These are phyloP conservation scores for Flaveria linearis DNA, from an alignment of 129 eudicot genomes.

Conservation along the genomic window DNA sequence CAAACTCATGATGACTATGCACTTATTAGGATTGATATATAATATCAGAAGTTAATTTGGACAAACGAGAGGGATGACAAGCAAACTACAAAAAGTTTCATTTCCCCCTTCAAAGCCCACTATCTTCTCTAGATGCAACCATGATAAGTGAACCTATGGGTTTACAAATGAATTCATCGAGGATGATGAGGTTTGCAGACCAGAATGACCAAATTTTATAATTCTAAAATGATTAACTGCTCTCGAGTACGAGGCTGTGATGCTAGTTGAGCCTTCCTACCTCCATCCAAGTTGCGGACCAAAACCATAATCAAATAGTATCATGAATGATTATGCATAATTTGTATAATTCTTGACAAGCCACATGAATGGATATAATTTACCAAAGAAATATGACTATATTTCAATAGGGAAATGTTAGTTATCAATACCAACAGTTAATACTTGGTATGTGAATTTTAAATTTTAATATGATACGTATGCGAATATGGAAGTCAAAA, in stretches of 20 bases:
- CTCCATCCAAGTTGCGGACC: not conserved
- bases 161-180: not conserved
- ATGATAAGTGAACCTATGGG: too few species aligned
- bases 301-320: not conserved
- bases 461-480: not conserved
- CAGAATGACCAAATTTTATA: not conserved
- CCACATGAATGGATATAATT: not conserved
- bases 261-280: not conserved
- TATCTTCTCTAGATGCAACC: not conserved
- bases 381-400: not conserved
- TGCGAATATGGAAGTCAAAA: too few species aligned
- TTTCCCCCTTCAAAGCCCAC: not conserved
- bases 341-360: not conserved
- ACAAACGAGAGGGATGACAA: not conserved
- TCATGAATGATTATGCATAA: not conserved
- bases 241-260: not conserved
- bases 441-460: not conserved
- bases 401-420: not conserved
- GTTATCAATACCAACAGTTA: not conserved
- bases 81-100: not conserved
- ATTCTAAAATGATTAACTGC: not conserved
- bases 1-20: not conserved
- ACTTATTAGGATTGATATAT: not conserved
- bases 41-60: too few species aligned
- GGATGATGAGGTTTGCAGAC: not conserved